Evolutionary conservation across 2,329 filamentous ascomycete genomes (phyloP), one percentile per base, ranked within the genome.

Genomic region (Claviceps arundinis): DNA sequence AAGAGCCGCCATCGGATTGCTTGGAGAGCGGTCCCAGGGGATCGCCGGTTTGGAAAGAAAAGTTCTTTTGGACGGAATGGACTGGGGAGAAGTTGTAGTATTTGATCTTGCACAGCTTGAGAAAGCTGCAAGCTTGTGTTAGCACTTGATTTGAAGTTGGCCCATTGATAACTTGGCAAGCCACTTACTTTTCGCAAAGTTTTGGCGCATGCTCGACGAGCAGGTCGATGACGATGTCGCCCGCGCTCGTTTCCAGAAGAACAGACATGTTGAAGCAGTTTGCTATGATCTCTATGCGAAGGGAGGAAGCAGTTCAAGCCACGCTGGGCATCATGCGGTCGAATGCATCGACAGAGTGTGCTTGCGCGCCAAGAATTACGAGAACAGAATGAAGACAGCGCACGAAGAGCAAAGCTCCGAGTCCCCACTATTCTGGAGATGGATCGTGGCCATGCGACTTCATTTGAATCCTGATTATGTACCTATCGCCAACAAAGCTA

Each of bases 41-140:
- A 63, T 97, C 93, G 65, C 91, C 91, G 37, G 88, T 94, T 69
- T 97, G 91, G 70, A 95, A 95, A 55, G 90, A 95, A 70, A 96
- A 97, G 69, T 89, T 83, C 67, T 91, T 93, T 65, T 96, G 93
- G 40, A 98, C 81, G 59, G 85, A 89, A 71, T 96, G 88, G 51
- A 97, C 73, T 26, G 91, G 93, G 5, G 89, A 84, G 68, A 94
- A 97, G 73, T 97, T 97, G 81, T 96, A 98, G 73, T 97, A 98
- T 73, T 96, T 98, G 70, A 89, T 76, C 73, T 97, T 97, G 81
- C 93, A 96, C 61, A 98, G 87, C 77, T 98, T 97, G 53, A 98
- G 75, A 68, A 98, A 97, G 77, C 89, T 94, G 68, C 73, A 75
- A 34, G 56, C 22, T 5, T 17, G 30, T 11, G 48, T 64, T 47